These are phyloP conservation scores for Penicillium ucsense DNA, from an alignment of 495 filamentous ascomycete genomes.

Conservation along the genomic window DNA sequence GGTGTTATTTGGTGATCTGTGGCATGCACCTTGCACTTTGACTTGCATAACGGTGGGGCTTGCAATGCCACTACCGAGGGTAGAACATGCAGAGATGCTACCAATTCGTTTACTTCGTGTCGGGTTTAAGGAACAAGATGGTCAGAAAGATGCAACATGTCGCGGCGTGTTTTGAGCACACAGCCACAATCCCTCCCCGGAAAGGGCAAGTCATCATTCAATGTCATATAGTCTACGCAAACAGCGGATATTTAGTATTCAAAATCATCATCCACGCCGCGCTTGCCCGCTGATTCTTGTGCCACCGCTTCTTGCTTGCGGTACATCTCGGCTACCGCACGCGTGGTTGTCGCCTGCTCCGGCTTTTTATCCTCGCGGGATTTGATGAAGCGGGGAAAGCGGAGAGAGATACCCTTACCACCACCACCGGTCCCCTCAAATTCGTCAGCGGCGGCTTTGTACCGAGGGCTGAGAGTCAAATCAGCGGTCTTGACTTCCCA, in stretches of 20 bases:
- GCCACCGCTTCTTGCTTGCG: slow-evolving; percentile 79
- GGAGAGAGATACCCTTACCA: slow-evolving; percentile 75
- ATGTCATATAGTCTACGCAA: too few relatives aligned
- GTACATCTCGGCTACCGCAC: slow-evolving; percentile 94
- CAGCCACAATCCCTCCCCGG: too few relatives aligned
- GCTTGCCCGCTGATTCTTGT: slow-evolving; percentile 54
- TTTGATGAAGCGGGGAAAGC: slow-evolving; percentile 90
- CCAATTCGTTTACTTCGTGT: too few relatives aligned
- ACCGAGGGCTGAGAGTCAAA: slow-evolving; percentile 82
- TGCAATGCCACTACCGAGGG: too few relatives aligned
- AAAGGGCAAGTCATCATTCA: too few relatives aligned
- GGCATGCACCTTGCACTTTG: too few relatives aligned
- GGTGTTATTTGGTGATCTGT: too few relatives aligned
- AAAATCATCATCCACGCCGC: slow-evolving; percentile 91
- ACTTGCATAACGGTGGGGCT: too few relatives aligned
- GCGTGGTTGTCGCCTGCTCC: slow-evolving; percentile 74
- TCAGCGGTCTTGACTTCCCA: slow-evolving; percentile 98
- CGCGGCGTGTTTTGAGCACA: too few relatives aligned
- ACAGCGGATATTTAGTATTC: slow-evolving; percentile 56
- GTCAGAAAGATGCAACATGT: too few relatives aligned
- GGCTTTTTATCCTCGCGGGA: slow-evolving; percentile 87
- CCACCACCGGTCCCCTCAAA: slow-evolving; percentile 44
- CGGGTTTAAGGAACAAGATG: too few relatives aligned
- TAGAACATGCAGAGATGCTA: too few relatives aligned
- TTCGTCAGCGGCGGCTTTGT: slow-evolving; percentile 68